Evolutionary conservation across 1,284 basidiomycete species (phyloP).

Genomic region (Tilletia horrida): DNA sequence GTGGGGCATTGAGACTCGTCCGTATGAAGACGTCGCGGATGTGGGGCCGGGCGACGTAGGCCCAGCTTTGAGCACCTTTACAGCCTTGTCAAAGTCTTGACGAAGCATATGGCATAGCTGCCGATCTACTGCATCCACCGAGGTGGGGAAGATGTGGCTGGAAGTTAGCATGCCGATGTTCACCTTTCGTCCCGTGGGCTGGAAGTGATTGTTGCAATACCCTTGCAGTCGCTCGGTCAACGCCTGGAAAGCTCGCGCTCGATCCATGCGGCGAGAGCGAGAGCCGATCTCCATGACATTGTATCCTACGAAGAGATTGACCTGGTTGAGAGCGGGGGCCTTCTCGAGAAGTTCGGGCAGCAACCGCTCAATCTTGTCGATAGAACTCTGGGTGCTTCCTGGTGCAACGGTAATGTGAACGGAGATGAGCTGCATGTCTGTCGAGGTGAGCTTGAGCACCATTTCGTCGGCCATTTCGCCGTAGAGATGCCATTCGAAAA

Average conservation of each 20-base stretch:
- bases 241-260: conserved; percentile 7
- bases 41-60: too few species aligned
- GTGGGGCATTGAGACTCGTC: too few species aligned
- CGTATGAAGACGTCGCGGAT: too few species aligned
- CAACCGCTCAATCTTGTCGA: conserved; percentile 4
- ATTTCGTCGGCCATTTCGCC: background rate
- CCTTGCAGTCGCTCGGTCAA: conserved; percentile 1
- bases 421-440: background rate
- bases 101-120: background rate
- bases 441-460: background rate
- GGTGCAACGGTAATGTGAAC: background rate
- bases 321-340: background rate
- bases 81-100: conserved; percentile 10
- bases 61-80: too few species aligned
- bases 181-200: background rate
- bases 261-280: background rate
- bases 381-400: background rate
- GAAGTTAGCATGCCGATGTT: background rate
- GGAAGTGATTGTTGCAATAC: too few species aligned
- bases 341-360: background rate
- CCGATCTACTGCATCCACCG: background rate
- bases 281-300: conserved; percentile 4
- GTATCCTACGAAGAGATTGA: conserved; percentile 7
- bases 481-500: conserved; percentile 13
- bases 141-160: conserved; percentile 5